Percentiles rank a stretch among this genome's conserved stretches.
Evolutionary conservation across 306 rosid species (phyloP).

Genomic region (Phaseolus lunatus): DNA sequence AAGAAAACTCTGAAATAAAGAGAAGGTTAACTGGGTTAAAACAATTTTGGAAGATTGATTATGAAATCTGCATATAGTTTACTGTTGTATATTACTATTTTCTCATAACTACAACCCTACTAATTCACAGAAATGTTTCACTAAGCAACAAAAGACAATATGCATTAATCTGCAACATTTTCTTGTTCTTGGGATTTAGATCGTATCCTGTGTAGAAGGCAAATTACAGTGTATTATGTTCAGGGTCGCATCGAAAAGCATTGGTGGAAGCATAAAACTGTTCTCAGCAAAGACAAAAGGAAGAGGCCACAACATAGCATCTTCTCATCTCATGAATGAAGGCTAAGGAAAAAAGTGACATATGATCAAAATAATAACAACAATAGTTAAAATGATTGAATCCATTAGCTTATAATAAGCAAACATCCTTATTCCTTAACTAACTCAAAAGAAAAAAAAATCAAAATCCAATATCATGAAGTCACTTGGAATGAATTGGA

Average conservation of each 20-base stretch:
- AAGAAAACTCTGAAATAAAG: not conserved
- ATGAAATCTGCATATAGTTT: not conserved
- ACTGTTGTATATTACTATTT: not conserved
- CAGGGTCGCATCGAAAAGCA: constrained; percentile 25
- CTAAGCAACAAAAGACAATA: constrained; percentile 38
- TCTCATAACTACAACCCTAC: not conserved
- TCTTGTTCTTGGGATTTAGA: constrained; percentile 30
- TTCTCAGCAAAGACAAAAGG: constrained; percentile 29
- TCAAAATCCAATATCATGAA: constrained; percentile 30
- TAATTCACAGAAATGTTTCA: constrained; percentile 33
- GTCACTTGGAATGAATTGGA: constrained; percentile 25
- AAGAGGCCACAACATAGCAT: constrained; percentile 22
- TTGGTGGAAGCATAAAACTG: constrained; percentile 24
- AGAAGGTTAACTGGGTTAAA: not conserved
- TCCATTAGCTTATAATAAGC: constrained; percentile 17
- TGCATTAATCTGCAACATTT: constrained; percentile 30
- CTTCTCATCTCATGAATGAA: constrained; percentile 6
- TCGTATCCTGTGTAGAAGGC: constrained; percentile 13
- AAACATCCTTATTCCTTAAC: constrained; percentile 24
- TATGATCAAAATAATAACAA: constrained; percentile 9
- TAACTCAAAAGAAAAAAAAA: not conserved
- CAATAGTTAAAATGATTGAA: not conserved
- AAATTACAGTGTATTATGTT: constrained; percentile 10
- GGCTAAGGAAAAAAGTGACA: not conserved
- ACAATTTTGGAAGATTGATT: not conserved